Base-by-base conservation (phyloP, 2,329 filamentous ascomycete species). In the Mollisiaceae sp. region DNA sequence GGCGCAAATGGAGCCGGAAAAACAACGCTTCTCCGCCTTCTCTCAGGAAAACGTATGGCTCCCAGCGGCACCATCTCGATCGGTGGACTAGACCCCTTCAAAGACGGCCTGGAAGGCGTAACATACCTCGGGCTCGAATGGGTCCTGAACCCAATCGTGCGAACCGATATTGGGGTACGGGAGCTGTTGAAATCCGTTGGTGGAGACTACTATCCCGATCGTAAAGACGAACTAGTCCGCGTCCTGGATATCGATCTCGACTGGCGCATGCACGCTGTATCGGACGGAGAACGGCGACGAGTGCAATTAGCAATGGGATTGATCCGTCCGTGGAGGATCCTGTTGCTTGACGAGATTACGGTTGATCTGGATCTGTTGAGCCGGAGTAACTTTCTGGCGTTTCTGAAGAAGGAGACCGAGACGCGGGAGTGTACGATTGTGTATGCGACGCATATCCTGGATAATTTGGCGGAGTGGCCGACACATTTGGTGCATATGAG, bases 1-100 rank as follows among this genome's bases (percentile, higher is more conserved):
- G 95, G 95, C 74, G 94, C 95, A 77, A 99, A 99, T 79, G 95
- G 95, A 69, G 94, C 95, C 22, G 95, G 95, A 71, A 99, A 99
- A 82, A 98, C 95, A 9, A 99, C 95, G 0, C 89, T 99, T 64
- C 89, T 99, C 56, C 94, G 76, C 66, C 91, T 99, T 54, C 88
- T 99, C 66, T 93, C 94, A 20, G 95, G 95, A 76, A 98, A 98
- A 82, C 93, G 94, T 64, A 91, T 99, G 74, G 91, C 94, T 0
- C 94, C 95, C 0, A 81, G 82, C 61, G 82, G 85, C 75, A 88
- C 89, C 70, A 91, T 99, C 77, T 82, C 81, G 74, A 89, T 99
- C 68, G 90, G 87, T 58, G 92, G 91, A 69, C 87, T 92, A 58
- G 95, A 99, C 79, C 95, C 95, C 9, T 99, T 99, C 86, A 91